Evolutionary conservation across 768 basidiomycete species (phyloP), one percentile per base, ranked within the genome.

Genomic region (Suillus fuscotomentosus): DNA sequence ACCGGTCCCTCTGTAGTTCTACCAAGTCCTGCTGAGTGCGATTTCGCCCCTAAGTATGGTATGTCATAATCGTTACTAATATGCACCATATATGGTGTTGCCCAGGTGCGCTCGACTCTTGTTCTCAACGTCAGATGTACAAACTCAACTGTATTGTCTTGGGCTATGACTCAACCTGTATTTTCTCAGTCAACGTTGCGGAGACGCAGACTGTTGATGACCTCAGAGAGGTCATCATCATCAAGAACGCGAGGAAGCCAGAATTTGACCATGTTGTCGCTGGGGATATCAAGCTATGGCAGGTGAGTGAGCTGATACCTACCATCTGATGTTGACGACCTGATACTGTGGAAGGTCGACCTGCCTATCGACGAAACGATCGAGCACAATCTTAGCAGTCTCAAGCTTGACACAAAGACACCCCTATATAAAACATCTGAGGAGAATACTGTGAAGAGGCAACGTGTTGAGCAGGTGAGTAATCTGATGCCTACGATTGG

Each of bases 111-210:
- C 31, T 31, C 31, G 31, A 24, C 24, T 8, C 24, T 50, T 27
- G 50, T 50, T 27, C 50, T 50, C 50, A 50, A 50, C 14, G 14
- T 17, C 24, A 50, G 50, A 50, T 50, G 50, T 50, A 50, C 22
- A 20, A 8, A 41, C 22, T 48, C 14, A 50, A 60, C 22, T 60
- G 42, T 13, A 24, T 27, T 8, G 7, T 60, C 24, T 48, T 20
- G 22, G 39, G 59, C 11, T 7, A 60, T n/a, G 31, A 17, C 3
- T 39, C 39, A 2, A 1, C 1, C 10, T 3, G 6, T 22, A 53
- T 43, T 9, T 69, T 61, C 41, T 1, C 11, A 15, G 17, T 60
- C 20, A 24, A 69, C 1, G 31, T 66, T 63, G 24, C 47, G n/a
- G 10, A 2, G 9, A 39, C 39, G 34, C 5, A 51, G 24, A 48